A percentile compares a stretch with the other conserved stretches of the same genome.
phyloP scores from a whole-genome alignment of 169 alveolate species.

The Eimeria maxima region DNA sequence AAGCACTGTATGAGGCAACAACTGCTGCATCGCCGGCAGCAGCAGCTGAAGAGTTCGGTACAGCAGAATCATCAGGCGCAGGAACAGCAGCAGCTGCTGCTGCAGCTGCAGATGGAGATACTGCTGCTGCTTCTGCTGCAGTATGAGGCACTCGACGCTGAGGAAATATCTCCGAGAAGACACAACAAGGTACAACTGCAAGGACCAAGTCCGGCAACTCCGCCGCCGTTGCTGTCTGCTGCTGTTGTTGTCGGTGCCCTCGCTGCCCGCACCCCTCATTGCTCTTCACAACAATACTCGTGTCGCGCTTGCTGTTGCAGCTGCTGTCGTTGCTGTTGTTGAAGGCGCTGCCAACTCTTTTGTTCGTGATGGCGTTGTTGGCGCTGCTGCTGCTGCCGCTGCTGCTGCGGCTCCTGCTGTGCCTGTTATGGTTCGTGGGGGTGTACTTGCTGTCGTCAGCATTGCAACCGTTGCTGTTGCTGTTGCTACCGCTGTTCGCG shows the following conservation, averaged over 20 bases:
- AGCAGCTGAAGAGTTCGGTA: neutral
- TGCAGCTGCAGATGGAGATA: slow-evolving; percentile 53
- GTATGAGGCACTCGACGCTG: slow-evolving; percentile 26
- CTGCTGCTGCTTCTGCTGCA: slow-evolving; percentile 66
- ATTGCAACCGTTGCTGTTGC: neutral
- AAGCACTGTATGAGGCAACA: neutral
- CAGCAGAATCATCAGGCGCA: neutral
- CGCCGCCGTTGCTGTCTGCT: slow-evolving; percentile 24
- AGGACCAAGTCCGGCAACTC: slow-evolving; percentile 4
- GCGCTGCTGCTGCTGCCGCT: neutral
- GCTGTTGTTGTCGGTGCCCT: neutral
- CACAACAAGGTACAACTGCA: slow-evolving; percentile 69
- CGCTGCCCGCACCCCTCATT: neutral
- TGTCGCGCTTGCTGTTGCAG: neutral
- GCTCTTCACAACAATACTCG: neutral
- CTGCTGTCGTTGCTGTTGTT: neutral
- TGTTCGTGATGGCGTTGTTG: neutral
- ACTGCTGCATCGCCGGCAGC: neutral
- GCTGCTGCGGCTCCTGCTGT: slow-evolving; percentile 24
- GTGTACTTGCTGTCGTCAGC: neutral
- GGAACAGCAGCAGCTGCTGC: slow-evolving; percentile 56
- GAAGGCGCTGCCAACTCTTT: neutral
- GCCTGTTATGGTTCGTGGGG: neutral
- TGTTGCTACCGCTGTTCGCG: neutral
- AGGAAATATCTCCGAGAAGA: slow-evolving; percentile 57